phyloP scores from a whole-genome alignment of 352 stramenopile genomes.

The Blastocystis sp. region DNA sequence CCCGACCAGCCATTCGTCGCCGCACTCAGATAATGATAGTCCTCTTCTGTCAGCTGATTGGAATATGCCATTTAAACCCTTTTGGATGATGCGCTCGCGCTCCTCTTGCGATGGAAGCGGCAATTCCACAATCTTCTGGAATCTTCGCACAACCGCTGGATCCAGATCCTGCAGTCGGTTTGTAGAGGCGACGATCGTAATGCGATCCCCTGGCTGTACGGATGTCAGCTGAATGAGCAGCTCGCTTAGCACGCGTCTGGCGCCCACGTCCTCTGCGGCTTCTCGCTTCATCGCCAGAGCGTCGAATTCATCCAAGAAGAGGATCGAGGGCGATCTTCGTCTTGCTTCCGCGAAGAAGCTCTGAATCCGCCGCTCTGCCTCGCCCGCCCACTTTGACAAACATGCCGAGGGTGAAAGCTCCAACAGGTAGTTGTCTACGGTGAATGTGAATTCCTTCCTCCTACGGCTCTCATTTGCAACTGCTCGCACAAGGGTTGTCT shows the following conservation, averaged over 20 bases:
- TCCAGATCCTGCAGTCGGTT: slow-evolving; percentile 46
- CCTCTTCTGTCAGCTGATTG: slow-evolving; percentile 3
- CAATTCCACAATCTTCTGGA: slow-evolving; percentile 54
- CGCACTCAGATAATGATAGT: slow-evolving; percentile 13
- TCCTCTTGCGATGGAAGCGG: slow-evolving; percentile 15
- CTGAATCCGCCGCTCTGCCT: slow-evolving; percentile 18
- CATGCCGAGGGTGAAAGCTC: slow-evolving; percentile 30
- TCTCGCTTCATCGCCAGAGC: slow-evolving; percentile 26
- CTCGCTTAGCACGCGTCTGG: slow-evolving; percentile 38
- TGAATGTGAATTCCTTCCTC: background rate
- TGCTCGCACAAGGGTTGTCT: slow-evolving; percentile 49
- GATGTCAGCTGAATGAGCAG: slow-evolving; percentile 52
- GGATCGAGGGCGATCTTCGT: background rate
- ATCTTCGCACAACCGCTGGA: slow-evolving; percentile 35
- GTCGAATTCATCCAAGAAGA: slow-evolving; percentile 62
- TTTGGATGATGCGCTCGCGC: slow-evolving; percentile 7
- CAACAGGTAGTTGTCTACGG: slow-evolving; percentile 38
- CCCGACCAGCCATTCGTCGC: slow-evolving; percentile 45
- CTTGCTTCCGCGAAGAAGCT: slow-evolving; percentile 6
- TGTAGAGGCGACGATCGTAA: slow-evolving; percentile 31
- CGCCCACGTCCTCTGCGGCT: slow-evolving; percentile 6
- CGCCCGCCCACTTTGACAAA: slow-evolving; percentile 47
- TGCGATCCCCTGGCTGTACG: background rate
- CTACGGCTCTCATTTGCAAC: slow-evolving; percentile 54
- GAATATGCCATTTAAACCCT: background rate